Conservation (phyloP, 805 yeast species). For the Sungouiozyma intestinalis region DNA sequence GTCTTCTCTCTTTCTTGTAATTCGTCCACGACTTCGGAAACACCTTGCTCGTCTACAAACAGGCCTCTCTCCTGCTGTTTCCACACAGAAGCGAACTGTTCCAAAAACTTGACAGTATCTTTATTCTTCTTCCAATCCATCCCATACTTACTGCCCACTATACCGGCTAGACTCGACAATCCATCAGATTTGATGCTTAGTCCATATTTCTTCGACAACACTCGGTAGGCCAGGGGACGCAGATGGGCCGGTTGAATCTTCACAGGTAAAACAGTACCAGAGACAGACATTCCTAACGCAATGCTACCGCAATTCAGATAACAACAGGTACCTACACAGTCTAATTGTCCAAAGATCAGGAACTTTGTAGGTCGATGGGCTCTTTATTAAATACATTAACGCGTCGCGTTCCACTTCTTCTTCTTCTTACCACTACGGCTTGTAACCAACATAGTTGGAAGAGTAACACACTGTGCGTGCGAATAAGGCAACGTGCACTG, state of each 20-base stretch:
- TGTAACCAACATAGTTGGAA: no score
- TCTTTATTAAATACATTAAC: not conserved
- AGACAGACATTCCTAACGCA: conserved; percentile 9
- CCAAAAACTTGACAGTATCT: conserved; percentile 35
- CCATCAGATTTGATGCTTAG: conserved; percentile 84
- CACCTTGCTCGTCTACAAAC: conserved; percentile 69
- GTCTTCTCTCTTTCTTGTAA: conserved; percentile 28
- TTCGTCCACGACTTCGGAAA: conserved; percentile 56
- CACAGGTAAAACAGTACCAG: conserved; percentile 50
- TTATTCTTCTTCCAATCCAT: conserved; percentile 59
- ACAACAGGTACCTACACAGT: not conserved
- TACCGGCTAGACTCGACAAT: conserved; percentile 57
- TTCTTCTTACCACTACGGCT: not conserved
- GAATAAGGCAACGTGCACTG: no score
- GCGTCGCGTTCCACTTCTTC: not conserved
- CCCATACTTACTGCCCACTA: conserved; percentile 69
- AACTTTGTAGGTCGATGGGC: no score
- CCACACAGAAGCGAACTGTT: conserved; percentile 74
- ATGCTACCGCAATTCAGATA: not conserved
- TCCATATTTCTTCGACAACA: conserved; percentile 86
- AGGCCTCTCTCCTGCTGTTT: conserved; percentile 81
- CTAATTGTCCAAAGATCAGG: no score
- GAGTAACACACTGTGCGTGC: not conserved
- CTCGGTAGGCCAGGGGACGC: conserved; percentile 85
- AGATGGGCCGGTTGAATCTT: conserved; percentile 69